Evolutionary conservation across 1,284 basidiomycete species (phyloP).

Genomic region (Pseudozyma thailandica): DNA sequence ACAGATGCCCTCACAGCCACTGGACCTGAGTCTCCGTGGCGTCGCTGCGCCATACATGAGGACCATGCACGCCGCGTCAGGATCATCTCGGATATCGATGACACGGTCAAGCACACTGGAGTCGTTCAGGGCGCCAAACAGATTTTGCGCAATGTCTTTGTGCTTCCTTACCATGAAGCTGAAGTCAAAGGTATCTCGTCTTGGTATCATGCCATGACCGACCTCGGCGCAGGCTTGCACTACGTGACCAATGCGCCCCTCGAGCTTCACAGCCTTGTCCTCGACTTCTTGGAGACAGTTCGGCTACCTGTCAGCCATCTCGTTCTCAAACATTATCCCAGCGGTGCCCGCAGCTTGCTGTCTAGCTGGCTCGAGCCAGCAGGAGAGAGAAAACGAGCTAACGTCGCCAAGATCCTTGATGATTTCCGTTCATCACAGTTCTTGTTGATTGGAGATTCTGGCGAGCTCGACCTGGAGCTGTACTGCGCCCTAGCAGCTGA

Average conservation of each 20-base stretch:
- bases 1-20: not conserved
- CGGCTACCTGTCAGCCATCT: constrained; percentile 75
- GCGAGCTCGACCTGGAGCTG: constrained; percentile 65
- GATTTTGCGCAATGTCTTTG: constrained; percentile 71
- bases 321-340: constrained; percentile 55
- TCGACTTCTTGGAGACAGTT: constrained; percentile 80
- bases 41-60: constrained; percentile 35
- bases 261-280: constrained; percentile 82
- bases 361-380: constrained; percentile 58
- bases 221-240: constrained; percentile 45
- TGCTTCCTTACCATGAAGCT: constrained; percentile 75
- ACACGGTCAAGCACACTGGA: constrained; percentile 79
- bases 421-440: constrained; percentile 54
- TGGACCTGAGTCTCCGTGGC: constrained; percentile 27
- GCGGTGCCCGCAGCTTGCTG: constrained; percentile 46
- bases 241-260: constrained; percentile 86
- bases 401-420: constrained; percentile 50
- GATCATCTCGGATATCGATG: constrained; percentile 93
- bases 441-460: constrained; percentile 62
- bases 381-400: constrained; percentile 53
- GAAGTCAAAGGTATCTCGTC: constrained; percentile 85
- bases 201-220: constrained; percentile 51
- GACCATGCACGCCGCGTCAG: constrained; percentile 41
- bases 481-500: constrained; percentile 59
- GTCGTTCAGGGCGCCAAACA: constrained; percentile 67